Percentiles rank a stretch among this genome's conserved stretches.
phyloP scores from a whole-genome alignment of 345 rosid species.

The Trapa bicornis region DNA sequence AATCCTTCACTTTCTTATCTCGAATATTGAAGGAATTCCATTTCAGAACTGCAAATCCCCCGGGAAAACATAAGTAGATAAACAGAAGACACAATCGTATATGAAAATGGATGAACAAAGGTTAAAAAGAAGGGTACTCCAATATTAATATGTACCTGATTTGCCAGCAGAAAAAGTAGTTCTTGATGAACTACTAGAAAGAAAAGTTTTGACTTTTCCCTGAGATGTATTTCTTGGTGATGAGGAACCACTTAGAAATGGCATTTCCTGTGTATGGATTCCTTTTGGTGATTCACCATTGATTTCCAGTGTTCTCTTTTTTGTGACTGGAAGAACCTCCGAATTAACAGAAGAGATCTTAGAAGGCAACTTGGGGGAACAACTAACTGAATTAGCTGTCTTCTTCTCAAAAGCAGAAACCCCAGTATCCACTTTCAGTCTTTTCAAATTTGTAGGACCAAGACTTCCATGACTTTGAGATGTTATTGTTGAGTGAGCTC shows the following conservation, averaged over 20 bases:
- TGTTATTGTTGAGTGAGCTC: background rate
- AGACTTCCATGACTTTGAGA: slow-evolving; percentile 1
- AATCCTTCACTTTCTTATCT: background rate
- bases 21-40: background rate
- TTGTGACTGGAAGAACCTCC: slow-evolving; percentile 1
- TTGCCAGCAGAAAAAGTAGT: slow-evolving; percentile 1
- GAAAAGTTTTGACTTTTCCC: background rate
- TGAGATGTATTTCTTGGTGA: background rate
- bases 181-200: background rate
- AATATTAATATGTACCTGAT: slow-evolving; percentile 2
- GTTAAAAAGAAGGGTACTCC: background rate
- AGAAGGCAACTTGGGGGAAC: slow-evolving; percentile 1
- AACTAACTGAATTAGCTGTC: slow-evolving; percentile 6
- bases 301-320: slow-evolving; percentile 7
- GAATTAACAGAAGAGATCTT: background rate
- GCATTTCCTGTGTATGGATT: slow-evolving; percentile 7
- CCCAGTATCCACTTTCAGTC: background rate
- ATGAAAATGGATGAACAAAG: background rate
- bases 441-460: background rate
- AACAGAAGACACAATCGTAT: background rate
- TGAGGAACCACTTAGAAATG: background rate
- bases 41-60: background rate
- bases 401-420: slow-evolving; percentile 7
- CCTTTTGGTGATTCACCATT: background rate
- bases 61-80: background rate